Percentiles rank a stretch among this genome's conserved stretches.
Evolutionary conservation across 2,329 filamentous ascomycete species (phyloP).

Genomic region (Helotiales sp.): DNA sequence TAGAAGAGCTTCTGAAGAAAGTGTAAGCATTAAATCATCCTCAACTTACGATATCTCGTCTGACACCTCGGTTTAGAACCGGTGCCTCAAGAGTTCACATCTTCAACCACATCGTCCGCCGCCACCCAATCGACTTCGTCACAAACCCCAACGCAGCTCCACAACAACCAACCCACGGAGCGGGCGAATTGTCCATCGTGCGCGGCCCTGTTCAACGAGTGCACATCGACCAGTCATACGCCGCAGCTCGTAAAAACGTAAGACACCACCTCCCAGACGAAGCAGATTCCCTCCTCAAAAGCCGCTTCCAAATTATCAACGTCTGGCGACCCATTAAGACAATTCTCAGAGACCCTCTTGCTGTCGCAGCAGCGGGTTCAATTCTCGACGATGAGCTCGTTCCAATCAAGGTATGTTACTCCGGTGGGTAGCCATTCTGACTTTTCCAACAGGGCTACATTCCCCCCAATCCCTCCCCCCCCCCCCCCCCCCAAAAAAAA

Average conservation of each 20-base stretch:
- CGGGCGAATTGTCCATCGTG: constrained; percentile 26
- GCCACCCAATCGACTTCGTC: not conserved
- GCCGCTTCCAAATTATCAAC: constrained; percentile 60
- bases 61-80: not conserved
- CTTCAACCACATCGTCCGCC: not conserved
- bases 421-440: too few relatives aligned
- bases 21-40: not conserved
- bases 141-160: constrained; percentile 30
- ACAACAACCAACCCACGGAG: not conserved
- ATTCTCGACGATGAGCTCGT: constrained; percentile 45
- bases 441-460: too few relatives aligned
- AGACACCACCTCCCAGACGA: constrained; percentile 52
- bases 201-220: constrained; percentile 56
- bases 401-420: too few relatives aligned
- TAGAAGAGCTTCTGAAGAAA: not conserved
- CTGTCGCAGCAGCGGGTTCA: constrained; percentile 53
- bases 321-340: constrained; percentile 56
- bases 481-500: too few relatives aligned
- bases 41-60: too few relatives aligned
- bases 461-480: too few relatives aligned
- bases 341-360: constrained; percentile 41
- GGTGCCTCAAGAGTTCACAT: not conserved
- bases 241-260: constrained; percentile 49
- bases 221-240: constrained; percentile 63
- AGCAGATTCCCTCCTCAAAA: constrained; percentile 50